Evolutionary conservation across 176 grass and related monocot genomes (phyloP), one percentile per base, ranked within the genome.

Genomic region (Hyparrhenia diplandra): DNA sequence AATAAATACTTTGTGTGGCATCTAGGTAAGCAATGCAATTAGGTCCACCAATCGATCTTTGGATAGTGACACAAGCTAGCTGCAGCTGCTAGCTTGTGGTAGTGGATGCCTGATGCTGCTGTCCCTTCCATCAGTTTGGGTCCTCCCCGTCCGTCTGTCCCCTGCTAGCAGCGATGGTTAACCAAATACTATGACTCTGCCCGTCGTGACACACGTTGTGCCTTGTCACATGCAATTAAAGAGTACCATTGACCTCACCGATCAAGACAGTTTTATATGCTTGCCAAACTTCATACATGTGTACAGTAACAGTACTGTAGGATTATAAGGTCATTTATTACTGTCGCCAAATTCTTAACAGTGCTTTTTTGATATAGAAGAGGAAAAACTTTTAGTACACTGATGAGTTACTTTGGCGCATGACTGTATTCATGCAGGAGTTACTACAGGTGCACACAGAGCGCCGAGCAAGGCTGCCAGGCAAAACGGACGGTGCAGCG

Each of bases 381-480:
- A 2, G 2, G 1, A 1, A 12, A 25, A 59, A 25, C 25, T 11
- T 17, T 6, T 17, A 71, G 69, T 49, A 16, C 24, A 32, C 43
- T 73, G 70, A 73, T n/a, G n/a, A n/a, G n/a, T n/a, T 12, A 31
- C 28, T n/a, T 32, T 32, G 31, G 31, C 31, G 31, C 31, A 4
- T 4, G 31, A 2, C 7, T 8, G 11, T 7, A 2, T 21, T 0
- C 17, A 14, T 64, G 20, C 82, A 94, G 91, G 82, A 88, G 85
- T 66, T 94, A 94, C 88, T 94, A 79, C 82, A 74, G 82, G 47
- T 94, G 91, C 74, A 88, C 45, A 32, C 37, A 79, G 73, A 86
- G 79, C 54, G 80, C 79, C 12, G 72, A 85, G 5, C 89, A 91
- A 73, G 37, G 82, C 6, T 91, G 89, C 76, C n/a, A n/a, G 2